A percentile compares a stretch with the other conserved stretches of the same genome.
Evolutionary conservation across 257 asterid species (phyloP).

Genomic region (Solanum infundibuliforme): DNA sequence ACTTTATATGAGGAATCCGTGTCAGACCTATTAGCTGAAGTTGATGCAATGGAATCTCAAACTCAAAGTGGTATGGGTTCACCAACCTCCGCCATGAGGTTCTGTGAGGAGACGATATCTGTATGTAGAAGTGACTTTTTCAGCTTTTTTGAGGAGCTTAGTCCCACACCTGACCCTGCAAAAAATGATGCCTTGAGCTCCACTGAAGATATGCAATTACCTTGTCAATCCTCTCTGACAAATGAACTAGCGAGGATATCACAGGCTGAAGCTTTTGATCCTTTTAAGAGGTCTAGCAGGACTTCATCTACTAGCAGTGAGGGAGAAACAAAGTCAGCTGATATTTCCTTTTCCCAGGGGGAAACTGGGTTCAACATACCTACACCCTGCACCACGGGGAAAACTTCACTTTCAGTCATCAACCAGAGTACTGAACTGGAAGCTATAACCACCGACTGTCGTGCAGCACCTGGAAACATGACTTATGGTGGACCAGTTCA

Average conservation of each 20-base stretch:
- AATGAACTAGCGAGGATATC: slow-evolving; percentile 18
- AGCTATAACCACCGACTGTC: slow-evolving; percentile 34
- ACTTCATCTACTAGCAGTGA: slow-evolving; percentile 13
- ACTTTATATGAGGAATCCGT: slow-evolving; percentile 67
- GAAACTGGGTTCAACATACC: slow-evolving; percentile 15
- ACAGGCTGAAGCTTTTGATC: slow-evolving; percentile 31
- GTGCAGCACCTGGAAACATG: slow-evolving; percentile 47
- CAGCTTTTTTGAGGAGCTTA: slow-evolving; percentile 34
- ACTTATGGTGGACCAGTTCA: slow-evolving; percentile 52
- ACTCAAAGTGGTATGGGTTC: slow-evolving; percentile 34
- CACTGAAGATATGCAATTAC: background rate
- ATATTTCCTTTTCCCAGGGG: background rate
- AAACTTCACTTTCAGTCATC: slow-evolving; percentile 20
- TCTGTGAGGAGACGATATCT: slow-evolving; percentile 23
- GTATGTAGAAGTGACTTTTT: slow-evolving; percentile 28
- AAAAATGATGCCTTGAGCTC: slow-evolving; percentile 30
- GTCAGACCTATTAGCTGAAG: slow-evolving; percentile 74
- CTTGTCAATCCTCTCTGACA: slow-evolving; percentile 5
- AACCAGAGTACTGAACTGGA: slow-evolving; percentile 29
- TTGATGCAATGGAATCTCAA: slow-evolving; percentile 57
- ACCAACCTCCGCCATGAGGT: slow-evolving; percentile 31
- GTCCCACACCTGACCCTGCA: slow-evolving; percentile 30
- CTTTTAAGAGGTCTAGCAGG: slow-evolving; percentile 26
- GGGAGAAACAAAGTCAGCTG: background rate
- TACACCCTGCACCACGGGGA: slow-evolving; percentile 14